Base-by-base conservation (phyloP, 805 yeast genomes). In the Tanozyma kutaoensis region DNA sequence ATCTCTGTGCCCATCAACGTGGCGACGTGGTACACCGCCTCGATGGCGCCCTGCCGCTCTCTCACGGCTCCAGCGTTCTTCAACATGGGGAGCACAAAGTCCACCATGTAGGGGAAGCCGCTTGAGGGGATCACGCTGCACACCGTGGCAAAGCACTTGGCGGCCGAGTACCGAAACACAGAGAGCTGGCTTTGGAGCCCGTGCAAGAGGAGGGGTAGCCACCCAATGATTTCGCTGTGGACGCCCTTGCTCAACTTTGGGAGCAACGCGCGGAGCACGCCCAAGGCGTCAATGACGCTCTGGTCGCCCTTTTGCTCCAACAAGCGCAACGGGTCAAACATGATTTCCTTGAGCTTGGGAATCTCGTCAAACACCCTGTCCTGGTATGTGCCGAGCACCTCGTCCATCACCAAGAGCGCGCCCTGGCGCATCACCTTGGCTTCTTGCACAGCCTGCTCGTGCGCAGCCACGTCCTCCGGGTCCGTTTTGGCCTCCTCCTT, bases 11-110 rank as follows among this genome's bases (percentile, higher is more conserved):
- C 96, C 95, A 91, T 84, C 3, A 78, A 67, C 22, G 64, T 62
- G 2, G 94, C 72, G 25, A 91, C 59, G 45, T 91, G 96, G 46
- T 82, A 86, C 6, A 88, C 66, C 14, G 91, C 71, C 52, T 91
- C 99, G 30, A 84, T 78, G 5, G 93, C 85, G 43, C 99, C 98
- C 55, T 88, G 96, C 34, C 98, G 69, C 34, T 75, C 77, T 15
- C 56, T 63, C 7, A 75, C 55, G 18, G 68, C 69, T 11, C 79
- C 72, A 1, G 91, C 80, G 48, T 79, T 82, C 38, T 73, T 73
- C 45, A 86, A 55, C 66, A 82, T 62, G 1, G 96, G 95, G 22
- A 93, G 54, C 2, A 88, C 64, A 6, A 67, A 58, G 38, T 76
- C 72, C n/a, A 91, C 86, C 31, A 88, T 58, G 34, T 71, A 72